A percentile compares a stretch with the other conserved stretches of the same genome.
phyloP scores from a whole-genome alignment of 768 basidiomycete genomes.

The Boletellus emodensis region DNA sequence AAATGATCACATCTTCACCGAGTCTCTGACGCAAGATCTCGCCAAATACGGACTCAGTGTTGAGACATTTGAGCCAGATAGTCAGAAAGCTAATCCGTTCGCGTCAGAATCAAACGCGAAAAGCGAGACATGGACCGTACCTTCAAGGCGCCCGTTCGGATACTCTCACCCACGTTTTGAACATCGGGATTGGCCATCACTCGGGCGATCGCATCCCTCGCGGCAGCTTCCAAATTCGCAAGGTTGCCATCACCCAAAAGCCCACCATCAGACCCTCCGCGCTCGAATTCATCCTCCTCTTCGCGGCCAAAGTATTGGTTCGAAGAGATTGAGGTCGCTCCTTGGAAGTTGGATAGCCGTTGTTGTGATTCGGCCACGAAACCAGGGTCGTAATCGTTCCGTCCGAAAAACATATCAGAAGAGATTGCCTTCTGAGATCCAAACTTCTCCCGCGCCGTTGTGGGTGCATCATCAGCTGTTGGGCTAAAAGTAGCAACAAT shows the following conservation, averaged over 20 bases:
- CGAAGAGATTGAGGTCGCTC: conserved; percentile 90
- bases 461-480: conserved; percentile 56
- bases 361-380: conserved; percentile 72
- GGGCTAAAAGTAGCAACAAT: conserved; percentile 17
- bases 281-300: conserved; percentile 52
- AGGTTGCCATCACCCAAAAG: conserved; percentile 46
- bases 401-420: conserved; percentile 95
- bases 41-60: conserved; percentile 23
- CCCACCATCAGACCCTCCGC: conserved; percentile 51
- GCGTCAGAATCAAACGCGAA: background rate
- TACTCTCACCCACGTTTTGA: conserved; percentile 76
- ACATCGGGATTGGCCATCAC: conserved; percentile 85
- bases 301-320: conserved; percentile 97
- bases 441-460: conserved; percentile 86
- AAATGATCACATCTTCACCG: conserved; percentile 3
- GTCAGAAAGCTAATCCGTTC: conserved; percentile 47
- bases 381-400: conserved; percentile 78
- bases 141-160: conserved; percentile 79
- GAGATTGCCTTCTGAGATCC: conserved; percentile 93
- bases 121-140: conserved; percentile 36
- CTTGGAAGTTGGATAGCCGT: conserved; percentile 81
- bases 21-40: background rate
- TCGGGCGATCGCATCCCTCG: conserved; percentile 69
- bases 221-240: conserved; percentile 58
- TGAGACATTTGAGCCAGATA: conserved; percentile 69